phyloP scores from a whole-genome alignment of 345 rosid species.

The Abelmoschus esculentus region DNA sequence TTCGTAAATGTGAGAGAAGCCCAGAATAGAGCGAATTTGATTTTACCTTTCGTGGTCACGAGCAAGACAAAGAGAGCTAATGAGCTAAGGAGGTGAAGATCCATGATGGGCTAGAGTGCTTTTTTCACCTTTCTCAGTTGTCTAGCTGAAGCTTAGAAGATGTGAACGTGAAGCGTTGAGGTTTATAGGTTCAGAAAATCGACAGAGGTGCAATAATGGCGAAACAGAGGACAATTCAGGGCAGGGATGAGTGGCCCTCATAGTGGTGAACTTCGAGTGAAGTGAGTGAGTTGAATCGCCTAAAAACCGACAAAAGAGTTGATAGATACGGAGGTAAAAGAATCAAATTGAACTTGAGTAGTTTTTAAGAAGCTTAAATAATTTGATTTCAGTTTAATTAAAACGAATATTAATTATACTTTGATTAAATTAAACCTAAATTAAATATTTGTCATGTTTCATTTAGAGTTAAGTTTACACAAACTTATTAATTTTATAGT shows the following conservation, averaged over 20 bases:
- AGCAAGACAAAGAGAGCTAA: conserved; percentile 22
- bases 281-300: neutral
- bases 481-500: too few species aligned
- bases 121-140: neutral
- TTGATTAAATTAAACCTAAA: too few species aligned
- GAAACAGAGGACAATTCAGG: conserved; percentile 9
- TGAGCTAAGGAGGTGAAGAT: conserved; percentile 10
- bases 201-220: too few species aligned
- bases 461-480: too few species aligned
- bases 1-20: neutral
- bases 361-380: too few species aligned
- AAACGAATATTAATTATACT: too few species aligned
- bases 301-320: neutral
- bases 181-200: neutral
- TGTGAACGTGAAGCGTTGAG: neutral
- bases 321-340: neutral
- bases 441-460: too few species aligned
- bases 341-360: too few species aligned
- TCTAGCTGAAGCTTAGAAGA: neutral
- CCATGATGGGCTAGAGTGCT: conserved; percentile 19
- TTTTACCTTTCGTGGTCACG: conserved; percentile 25
- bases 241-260: neutral
- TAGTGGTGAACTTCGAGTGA: neutral
- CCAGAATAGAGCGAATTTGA: neutral
- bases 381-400: too few species aligned